Percentiles rank a stretch among this genome's conserved stretches.
phyloP scores from a whole-genome alignment of 2,329 filamentous ascomycete genomes.

The Aspergillus sp. region DNA sequence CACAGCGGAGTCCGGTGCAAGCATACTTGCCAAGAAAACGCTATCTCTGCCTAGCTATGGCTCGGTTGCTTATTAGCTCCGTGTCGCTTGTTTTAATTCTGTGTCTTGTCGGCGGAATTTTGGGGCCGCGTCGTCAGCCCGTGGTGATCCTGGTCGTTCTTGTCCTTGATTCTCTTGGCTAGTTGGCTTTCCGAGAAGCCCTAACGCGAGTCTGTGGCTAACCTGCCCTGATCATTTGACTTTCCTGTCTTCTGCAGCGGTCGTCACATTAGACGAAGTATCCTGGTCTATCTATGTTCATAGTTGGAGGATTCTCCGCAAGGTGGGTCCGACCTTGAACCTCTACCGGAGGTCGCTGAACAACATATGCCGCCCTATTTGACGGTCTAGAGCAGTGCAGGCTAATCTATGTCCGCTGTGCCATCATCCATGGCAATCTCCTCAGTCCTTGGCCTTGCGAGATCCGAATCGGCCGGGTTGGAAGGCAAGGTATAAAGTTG shows the following conservation, averaged over 20 bases:
- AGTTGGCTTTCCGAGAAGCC: background rate
- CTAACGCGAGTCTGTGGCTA: background rate
- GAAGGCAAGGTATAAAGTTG: background rate
- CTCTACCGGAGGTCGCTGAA: background rate
- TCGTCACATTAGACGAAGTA: background rate
- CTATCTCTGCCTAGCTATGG: background rate
- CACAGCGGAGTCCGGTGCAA: conserved; percentile 3
- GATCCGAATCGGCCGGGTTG: background rate
- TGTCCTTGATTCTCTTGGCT: background rate
- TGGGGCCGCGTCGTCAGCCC: conserved; percentile 6
- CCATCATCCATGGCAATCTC: background rate
- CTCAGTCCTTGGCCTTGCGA: background rate
- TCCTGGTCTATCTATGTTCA: background rate
- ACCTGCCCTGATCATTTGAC: background rate
- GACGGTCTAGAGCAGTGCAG: background rate
- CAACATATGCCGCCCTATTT: background rate
- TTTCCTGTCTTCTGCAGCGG: background rate
- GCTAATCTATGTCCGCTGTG: background rate
- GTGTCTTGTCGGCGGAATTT: background rate
- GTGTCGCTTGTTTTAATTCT: background rate
- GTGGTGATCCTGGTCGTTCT: conserved; percentile 1
- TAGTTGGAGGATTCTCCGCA: background rate
- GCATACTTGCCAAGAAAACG: background rate
- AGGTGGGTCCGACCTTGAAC: background rate
- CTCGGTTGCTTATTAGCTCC: background rate